phyloP scores from a whole-genome alignment of 116 monocot species.

The Phalaenopsis hybrid region DNA sequence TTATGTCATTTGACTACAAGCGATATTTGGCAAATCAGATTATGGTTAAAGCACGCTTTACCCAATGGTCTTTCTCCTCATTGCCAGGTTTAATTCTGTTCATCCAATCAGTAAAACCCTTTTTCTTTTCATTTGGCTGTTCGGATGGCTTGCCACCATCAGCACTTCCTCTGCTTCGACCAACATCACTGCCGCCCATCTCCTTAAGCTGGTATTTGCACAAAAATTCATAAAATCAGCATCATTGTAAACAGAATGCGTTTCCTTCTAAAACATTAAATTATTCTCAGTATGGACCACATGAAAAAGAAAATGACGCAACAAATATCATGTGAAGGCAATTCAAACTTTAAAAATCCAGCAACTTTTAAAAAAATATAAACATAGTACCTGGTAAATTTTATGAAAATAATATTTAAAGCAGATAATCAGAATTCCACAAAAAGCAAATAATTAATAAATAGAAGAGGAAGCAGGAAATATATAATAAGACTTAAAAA shows the following conservation, averaged over 20 bases:
- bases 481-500: neutral
- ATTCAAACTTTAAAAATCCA: neutral
- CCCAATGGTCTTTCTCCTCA: slow-evolving; percentile 49
- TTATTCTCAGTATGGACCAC: neutral
- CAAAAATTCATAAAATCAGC: neutral
- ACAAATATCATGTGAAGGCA: neutral
- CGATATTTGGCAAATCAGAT: neutral
- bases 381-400: neutral
- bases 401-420: neutral
- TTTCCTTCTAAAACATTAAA: neutral
- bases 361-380: neutral
- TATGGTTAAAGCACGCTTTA: slow-evolving; percentile 6
- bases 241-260: neutral
- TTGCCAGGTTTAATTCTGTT: slow-evolving; percentile 40
- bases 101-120: slow-evolving; percentile 41
- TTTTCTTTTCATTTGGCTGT: slow-evolving; percentile 38
- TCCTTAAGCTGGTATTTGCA: slow-evolving; percentile 36
- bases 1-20: neutral
- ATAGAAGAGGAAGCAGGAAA: neutral
- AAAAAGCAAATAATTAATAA: neutral
- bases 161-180: slow-evolving; percentile 20
- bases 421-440: neutral
- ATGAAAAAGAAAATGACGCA: neutral
- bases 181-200: slow-evolving; percentile 31
- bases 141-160: slow-evolving; percentile 32